Conservation (phyloP, 306 rosid species). For the Hippophae tibetana region DNA sequence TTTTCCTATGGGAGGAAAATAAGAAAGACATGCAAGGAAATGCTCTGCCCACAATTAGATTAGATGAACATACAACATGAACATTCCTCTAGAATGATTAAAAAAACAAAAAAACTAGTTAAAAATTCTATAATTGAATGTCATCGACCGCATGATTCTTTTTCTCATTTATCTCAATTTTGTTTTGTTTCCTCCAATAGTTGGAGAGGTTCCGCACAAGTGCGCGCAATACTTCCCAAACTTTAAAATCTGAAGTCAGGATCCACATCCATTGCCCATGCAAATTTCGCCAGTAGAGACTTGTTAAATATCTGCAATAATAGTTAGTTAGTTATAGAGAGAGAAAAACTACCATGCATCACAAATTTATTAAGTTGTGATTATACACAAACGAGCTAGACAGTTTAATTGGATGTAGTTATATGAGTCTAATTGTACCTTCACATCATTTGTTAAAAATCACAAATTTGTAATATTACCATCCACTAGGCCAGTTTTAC, state of each 20-base stretch:
- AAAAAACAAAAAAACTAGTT: constrained; percentile 15
- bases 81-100: constrained; percentile 32
- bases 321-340: background rate
- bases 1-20: background rate
- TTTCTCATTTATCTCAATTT: background rate
- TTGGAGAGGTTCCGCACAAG: constrained; percentile 5
- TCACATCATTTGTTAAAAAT: no score
- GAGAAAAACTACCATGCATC: no score
- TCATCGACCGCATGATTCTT: constrained; percentile 22
- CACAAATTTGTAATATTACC: no score
- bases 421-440: no score
- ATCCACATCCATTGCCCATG: constrained; percentile 95
- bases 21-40: constrained; percentile 18
- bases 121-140: constrained; percentile 25
- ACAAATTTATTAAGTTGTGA: no score
- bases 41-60: constrained; percentile 65
- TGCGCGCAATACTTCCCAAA: constrained; percentile 11
- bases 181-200: background rate
- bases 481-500: no score
- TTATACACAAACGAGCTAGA: no score
- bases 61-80: constrained; percentile 55
- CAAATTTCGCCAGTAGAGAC: constrained; percentile 76
- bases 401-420: no score
- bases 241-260: constrained; percentile 92
- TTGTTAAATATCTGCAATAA: constrained; percentile 74